phyloP scores from a whole-genome alignment of 306 rosid genomes.

The Rosa persica region DNA sequence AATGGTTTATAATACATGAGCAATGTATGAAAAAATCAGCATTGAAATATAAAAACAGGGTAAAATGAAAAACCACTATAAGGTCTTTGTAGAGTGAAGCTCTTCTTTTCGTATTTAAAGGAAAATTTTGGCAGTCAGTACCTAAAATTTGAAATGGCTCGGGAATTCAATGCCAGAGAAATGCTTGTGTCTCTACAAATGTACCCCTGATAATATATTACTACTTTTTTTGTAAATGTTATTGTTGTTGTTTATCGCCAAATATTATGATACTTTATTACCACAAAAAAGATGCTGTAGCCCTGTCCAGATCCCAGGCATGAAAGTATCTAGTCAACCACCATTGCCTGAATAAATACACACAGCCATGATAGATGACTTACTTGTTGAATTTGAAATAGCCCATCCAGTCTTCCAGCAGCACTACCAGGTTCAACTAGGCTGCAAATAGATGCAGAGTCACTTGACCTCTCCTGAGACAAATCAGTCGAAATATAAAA shows the following conservation, averaged over 20 bases:
- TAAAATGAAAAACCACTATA: neutral
- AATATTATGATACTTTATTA: neutral
- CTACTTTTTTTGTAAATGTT: neutral
- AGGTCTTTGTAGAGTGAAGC: neutral
- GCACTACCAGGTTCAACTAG: slow-evolving; percentile 44
- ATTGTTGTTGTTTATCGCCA: neutral
- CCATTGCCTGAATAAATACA: neutral
- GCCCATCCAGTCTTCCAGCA: slow-evolving; percentile 40
- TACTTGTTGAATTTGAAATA: slow-evolving; percentile 48
- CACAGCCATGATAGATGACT: slow-evolving; percentile 7
- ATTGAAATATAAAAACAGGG: neutral
- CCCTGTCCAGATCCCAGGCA: neutral
- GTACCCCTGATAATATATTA: neutral
- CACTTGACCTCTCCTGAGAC: slow-evolving; percentile 61
- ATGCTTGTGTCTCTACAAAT: neutral
- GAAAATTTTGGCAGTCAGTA: neutral
- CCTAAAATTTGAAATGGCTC: neutral
- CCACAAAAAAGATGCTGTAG: neutral
- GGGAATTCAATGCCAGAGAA: neutral
- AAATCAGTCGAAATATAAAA: slow-evolving; percentile 17
- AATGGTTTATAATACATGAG: neutral
- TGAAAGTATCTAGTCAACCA: neutral
- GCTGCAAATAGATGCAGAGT: slow-evolving; percentile 32
- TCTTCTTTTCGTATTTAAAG: neutral
- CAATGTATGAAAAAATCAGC: neutral